Percentiles rank a stretch among this genome's conserved stretches.
Evolutionary conservation across 345 rosid genomes (phyloP).

Genomic region (Sonneratia caseolaris): DNA sequence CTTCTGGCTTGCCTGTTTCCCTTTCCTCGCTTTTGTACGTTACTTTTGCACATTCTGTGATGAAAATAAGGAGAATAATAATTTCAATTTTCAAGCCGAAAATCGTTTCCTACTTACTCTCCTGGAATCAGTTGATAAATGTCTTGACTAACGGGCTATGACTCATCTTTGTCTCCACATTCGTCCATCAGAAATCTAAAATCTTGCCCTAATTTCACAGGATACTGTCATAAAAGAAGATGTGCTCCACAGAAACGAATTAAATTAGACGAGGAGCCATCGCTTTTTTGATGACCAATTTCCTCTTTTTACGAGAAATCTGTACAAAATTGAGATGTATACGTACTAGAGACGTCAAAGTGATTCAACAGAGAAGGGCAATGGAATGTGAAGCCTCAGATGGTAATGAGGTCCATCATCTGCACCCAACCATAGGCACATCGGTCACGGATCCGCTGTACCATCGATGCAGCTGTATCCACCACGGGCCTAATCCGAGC

Average conservation of each 20-base stretch:
- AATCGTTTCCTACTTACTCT: neutral
- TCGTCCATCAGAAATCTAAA: no score
- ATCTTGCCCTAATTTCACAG: neutral
- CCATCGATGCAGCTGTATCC: slow-evolving; percentile 40
- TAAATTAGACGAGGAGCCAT: neutral
- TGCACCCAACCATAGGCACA: slow-evolving; percentile 86
- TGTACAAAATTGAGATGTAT: neutral
- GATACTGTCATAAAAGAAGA: neutral
- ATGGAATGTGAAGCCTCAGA: neutral
- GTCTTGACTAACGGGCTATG: neutral
- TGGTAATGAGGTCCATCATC: slow-evolving; percentile 26
- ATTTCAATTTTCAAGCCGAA: neutral
- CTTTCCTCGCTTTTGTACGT: neutral
- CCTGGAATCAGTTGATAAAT: neutral
- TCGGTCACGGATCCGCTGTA: slow-evolving; percentile 49
- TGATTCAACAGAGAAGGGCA: neutral
- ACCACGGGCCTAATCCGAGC: slow-evolving; percentile 44
- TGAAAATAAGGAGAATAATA: neutral
- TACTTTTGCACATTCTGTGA: neutral
- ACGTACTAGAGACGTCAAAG: neutral
- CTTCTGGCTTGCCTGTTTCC: neutral
- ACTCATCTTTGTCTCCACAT: neutral
- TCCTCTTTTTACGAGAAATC: neutral
- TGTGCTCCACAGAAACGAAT: neutral
- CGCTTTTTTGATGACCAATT: neutral